phyloP scores from a whole-genome alignment of 2,329 filamentous ascomycete species.

The Triangularia verruculosa region DNA sequence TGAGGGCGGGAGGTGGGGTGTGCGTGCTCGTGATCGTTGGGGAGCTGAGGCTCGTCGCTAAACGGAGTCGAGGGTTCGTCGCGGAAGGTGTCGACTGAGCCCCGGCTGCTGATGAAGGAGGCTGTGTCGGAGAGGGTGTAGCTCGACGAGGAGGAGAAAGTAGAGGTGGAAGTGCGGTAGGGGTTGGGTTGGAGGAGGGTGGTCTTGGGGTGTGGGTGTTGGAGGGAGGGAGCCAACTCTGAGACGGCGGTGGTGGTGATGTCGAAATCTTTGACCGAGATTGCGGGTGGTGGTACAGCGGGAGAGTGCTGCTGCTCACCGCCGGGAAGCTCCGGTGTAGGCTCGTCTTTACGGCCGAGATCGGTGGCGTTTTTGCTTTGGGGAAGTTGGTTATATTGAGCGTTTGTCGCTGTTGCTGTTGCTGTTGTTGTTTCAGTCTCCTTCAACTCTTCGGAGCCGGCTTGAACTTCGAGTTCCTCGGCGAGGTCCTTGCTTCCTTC shows the following conservation, averaged over 20 bases:
- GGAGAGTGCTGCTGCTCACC: constrained; percentile 2
- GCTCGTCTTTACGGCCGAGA: constrained; percentile 10
- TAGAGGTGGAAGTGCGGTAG: constrained; percentile 4
- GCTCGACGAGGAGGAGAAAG: neutral
- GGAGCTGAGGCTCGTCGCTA: neutral
- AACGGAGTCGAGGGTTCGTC: constrained; percentile 9
- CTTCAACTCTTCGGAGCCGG: neutral
- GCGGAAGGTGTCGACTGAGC: constrained; percentile 21
- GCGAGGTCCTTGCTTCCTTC: neutral
- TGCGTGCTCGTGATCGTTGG: neutral
- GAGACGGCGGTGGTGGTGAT: neutral
- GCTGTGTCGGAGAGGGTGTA: constrained; percentile 3
- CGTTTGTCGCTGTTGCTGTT: neutral
- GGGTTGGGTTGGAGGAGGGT: constrained; percentile 4
- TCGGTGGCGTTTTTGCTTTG: neutral
- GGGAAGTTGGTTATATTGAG: neutral
- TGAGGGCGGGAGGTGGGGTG: constrained; percentile 21
- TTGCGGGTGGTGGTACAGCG: constrained; percentile 10
- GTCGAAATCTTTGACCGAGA: constrained; percentile 11
- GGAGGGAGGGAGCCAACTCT: no score
- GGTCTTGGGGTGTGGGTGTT: neutral
- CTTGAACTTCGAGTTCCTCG: neutral
- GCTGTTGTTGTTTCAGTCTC: neutral
- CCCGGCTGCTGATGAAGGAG: constrained; percentile 10
- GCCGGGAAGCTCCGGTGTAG: neutral